These are phyloP conservation scores for Plasmodium reichenowi DNA, from an alignment of 169 alveolate species.

Conservation along the genomic window DNA sequence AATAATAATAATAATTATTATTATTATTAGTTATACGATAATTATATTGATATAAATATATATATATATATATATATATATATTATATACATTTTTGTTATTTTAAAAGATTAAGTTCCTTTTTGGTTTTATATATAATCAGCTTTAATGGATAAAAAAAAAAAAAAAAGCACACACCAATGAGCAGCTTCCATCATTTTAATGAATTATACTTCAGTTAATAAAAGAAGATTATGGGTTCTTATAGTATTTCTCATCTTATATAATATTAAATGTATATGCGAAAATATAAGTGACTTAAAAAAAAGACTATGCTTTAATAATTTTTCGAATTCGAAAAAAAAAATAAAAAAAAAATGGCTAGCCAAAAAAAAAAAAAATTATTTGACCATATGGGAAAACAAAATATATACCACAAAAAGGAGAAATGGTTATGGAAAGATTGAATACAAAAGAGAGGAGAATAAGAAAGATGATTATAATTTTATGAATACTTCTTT, in stretches of 20 bases:
- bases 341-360: background rate
- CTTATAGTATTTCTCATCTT: slow-evolving; percentile 10
- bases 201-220: slow-evolving; percentile 14
- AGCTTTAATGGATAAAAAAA: background rate
- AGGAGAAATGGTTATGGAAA: background rate
- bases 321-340: background rate
- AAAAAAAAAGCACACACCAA: background rate
- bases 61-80: too few species aligned
- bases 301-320: slow-evolving; percentile 14
- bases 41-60: too few species aligned
- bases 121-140: background rate
- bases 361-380: background rate
- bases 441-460: too few species aligned
- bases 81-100: too few species aligned
- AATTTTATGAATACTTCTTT: too few species aligned
- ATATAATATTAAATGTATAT: slow-evolving; percentile 23
- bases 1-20: too few species aligned
- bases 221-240: slow-evolving; percentile 13
- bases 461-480: too few species aligned
- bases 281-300: slow-evolving; percentile 3
- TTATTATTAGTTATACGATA: too few species aligned
- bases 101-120: too few species aligned
- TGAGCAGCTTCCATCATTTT: slow-evolving; percentile 6
- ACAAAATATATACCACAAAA: background rate
- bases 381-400: background rate